A percentile compares a stretch with the other conserved stretches of the same genome.
These are phyloP conservation scores for Striga hermonthica DNA, from an alignment of 305 asterid genomes.

Conservation along the genomic window DNA sequence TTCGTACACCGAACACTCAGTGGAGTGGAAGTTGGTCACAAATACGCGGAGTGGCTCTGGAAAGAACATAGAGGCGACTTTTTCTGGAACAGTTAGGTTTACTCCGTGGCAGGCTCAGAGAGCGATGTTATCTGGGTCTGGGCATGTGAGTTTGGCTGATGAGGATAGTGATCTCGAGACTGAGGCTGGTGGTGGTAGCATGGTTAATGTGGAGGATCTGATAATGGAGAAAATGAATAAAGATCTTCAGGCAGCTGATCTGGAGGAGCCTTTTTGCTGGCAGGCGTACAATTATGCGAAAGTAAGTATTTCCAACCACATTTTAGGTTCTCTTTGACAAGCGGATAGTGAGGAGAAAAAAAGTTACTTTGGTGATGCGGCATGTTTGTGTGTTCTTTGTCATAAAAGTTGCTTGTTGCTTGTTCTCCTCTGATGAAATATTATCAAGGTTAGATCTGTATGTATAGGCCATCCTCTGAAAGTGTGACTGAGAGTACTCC, in stretches of 20 bases:
- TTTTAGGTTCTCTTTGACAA: too few relatives aligned
- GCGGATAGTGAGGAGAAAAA: too few relatives aligned
- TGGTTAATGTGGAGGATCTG: constrained; percentile 78
- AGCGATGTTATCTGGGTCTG: too few relatives aligned
- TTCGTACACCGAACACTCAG: constrained; percentile 63
- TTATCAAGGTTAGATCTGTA: too few relatives aligned
- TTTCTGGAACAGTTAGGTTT: constrained; percentile 91
- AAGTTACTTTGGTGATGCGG: too few relatives aligned
- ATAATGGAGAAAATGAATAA: constrained; percentile 80
- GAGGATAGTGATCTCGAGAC: constrained; percentile 86
- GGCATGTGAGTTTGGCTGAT: constrained; percentile 46
- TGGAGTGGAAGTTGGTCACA: constrained; percentile 81
- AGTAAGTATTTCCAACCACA: constrained; percentile 37
- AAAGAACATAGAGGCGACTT: constrained; percentile 83
- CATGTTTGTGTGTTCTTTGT: too few relatives aligned
- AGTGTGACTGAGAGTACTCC: too few relatives aligned
- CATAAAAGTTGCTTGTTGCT: too few relatives aligned
- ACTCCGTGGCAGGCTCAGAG: constrained; percentile 82
- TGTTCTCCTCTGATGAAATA: too few relatives aligned
- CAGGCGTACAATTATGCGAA: constrained; percentile 89
- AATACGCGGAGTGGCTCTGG: constrained; percentile 78
- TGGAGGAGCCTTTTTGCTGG: constrained; percentile 97
- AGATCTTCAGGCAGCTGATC: constrained; percentile 87
- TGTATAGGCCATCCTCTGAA: too few relatives aligned
- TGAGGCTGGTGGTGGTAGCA: constrained; percentile 59